Base-by-base conservation (phyloP, 495 filamentous ascomycete genomes). In the Aspergillus avenaceus region DNA sequence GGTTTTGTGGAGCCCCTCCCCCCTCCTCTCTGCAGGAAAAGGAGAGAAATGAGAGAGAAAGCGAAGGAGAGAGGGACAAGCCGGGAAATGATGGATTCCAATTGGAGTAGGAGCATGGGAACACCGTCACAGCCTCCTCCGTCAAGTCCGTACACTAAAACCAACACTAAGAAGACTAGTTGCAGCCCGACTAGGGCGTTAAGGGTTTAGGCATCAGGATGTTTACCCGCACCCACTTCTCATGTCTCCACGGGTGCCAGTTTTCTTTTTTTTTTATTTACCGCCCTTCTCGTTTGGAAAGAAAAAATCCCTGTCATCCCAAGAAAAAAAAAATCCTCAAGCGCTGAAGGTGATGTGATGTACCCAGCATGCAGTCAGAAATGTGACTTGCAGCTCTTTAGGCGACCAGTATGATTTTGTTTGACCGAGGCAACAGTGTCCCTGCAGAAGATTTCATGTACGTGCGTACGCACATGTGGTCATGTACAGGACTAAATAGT, bases 61-160 rank as follows among this genome's bases (percentile, higher is more conserved):
- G 25, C 14, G 29, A 11, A 38, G 27, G 14, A 25, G 43, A 41
- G 32, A 41, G 32, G 48, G 42, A 50, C 43, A 44, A 45, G 42
- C 26, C 31, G 38, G 22, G 19, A 43, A 14, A 38, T 37, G 45
- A 41, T 26, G 37, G 19, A 29, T 32, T 26, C 24, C 41, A 45
- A 45, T 34, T 14, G 41, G 12, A 12, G 9, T 16, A 25, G 16
- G 29, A 24, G 21, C 38, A 45, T 40, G 45, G 41, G 52, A 40
- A 36, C 29, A 37, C 26, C 41, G 48, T 45, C 41, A 41, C 41
- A 47, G 43, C 53, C 44, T 46, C 48, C 45, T 52, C 54, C 49
- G 49, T 52, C 54, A 55, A 49, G 37, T 56, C 53, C 53, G 53
- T 52, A 23, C 14, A 56, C 53, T 56, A 56, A 48, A n/a, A n/a